phyloP scores from a whole-genome alignment of 2,329 filamentous ascomycete genomes.

The Fusarium robinianum region DNA sequence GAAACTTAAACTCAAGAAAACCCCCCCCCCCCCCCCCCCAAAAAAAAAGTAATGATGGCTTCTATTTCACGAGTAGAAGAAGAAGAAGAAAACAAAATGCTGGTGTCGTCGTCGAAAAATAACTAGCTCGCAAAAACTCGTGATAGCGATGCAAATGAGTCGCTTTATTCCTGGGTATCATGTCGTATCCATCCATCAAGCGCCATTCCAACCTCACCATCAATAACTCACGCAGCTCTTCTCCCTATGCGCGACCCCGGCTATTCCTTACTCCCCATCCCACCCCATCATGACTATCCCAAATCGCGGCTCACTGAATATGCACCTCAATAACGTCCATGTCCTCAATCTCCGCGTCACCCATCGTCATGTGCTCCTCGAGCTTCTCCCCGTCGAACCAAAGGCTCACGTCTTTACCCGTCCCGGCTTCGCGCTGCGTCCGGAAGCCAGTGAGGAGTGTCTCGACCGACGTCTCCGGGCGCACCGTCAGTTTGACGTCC shows the following conservation, averaged over 20 bases:
- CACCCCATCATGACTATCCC: background rate
- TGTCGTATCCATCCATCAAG: slow-evolving; percentile 29
- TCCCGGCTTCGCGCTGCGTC: slow-evolving; percentile 54
- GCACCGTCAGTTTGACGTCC: slow-evolving; percentile 56
- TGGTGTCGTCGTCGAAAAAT: too few relatives aligned
- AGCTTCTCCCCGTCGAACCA: slow-evolving; percentile 77
- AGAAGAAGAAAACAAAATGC: too few relatives aligned
- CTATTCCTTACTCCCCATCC: background rate
- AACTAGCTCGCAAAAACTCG: slow-evolving; percentile 8
- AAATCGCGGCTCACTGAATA: slow-evolving; percentile 53
- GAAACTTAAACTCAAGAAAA: background rate
- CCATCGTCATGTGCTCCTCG: slow-evolving; percentile 62
- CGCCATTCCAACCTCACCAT: slow-evolving; percentile 10
- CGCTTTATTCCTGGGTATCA: slow-evolving; percentile 37
- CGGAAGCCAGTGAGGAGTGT: slow-evolving; percentile 68
- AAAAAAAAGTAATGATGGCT: too few relatives aligned
- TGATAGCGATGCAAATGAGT: slow-evolving; percentile 1
- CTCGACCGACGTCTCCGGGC: slow-evolving; percentile 60
- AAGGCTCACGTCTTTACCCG: slow-evolving; percentile 61
- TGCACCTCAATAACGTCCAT: slow-evolving; percentile 77
- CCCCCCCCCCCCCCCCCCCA: too few relatives aligned
- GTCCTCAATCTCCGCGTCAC: slow-evolving; percentile 73
- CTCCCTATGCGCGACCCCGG: too few relatives aligned
- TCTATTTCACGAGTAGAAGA: too few relatives aligned
- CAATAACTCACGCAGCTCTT: slow-evolving; percentile 4